Base-by-base conservation (phyloP, 2,329 filamentous ascomycete genomes). In the Fusarium poae region DNA sequence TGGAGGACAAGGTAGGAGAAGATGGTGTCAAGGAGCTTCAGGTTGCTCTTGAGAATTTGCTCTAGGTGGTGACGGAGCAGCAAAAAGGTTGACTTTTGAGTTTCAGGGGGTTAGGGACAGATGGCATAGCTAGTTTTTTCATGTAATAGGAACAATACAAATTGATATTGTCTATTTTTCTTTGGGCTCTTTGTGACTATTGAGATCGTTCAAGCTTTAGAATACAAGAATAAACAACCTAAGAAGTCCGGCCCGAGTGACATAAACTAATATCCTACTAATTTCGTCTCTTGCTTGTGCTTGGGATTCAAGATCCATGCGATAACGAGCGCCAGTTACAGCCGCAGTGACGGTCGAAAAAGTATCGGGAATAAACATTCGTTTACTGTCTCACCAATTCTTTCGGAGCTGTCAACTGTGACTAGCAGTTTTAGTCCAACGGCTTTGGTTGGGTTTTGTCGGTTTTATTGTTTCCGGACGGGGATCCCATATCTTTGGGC, bases 1-100 rank as follows among this genome's bases (percentile, higher is more conserved):
- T 89, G 34, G 55, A 65, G 39, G 60, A 60, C 3, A 66, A 65
- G 7, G 53, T 72, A 12, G 72, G 67, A 1, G 59, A 57, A 18
- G 53, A 56, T 7, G 43, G 32, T 2, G 42, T 62, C 23, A 37
- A 65, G 18, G 65, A 56, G 6, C 48, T 78, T 45, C 48, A 72
- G 27, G 45, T 16, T 54, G 10, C 48, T 23, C 51, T 77, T 13
- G 62, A 49, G 27, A 60, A 52, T 42, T 25, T 74, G 3, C 67
- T 73, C 18, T 74, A 52, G 40, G 21, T 11, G 20, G 35, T 12
- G 5, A 6, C 13, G 35, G 35, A 12, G 35, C 11, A n/a, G 12
- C 35, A 20, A 20, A 39, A 37, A 3, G 35, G 18, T 39, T 39
- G n/a, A 15, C 6, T 12, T 20, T 13, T 39, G 11, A 13, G 35